These are phyloP conservation scores for Penicillium samsonianum DNA, from an alignment of 495 filamentous ascomycete genomes.

Conservation along the genomic window DNA sequence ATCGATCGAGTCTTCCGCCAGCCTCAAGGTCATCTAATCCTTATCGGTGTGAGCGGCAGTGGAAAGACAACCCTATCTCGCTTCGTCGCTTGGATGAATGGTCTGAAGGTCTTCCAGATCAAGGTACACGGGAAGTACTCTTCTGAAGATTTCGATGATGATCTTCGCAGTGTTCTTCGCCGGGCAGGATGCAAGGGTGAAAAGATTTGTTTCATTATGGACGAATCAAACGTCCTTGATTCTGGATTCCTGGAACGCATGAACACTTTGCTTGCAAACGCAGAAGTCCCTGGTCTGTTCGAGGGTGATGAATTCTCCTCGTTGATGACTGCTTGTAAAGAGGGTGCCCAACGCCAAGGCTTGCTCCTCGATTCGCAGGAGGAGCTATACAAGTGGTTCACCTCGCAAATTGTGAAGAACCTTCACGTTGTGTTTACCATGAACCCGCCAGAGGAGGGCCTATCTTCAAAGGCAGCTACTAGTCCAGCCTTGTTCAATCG, in stretches of 20 bases:
- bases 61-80: constrained; percentile 97
- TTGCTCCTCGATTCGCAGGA: constrained; percentile 94
- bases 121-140: constrained; percentile 99
- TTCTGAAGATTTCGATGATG: constrained; percentile 97
- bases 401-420: constrained; percentile 97
- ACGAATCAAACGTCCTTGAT: constrained; percentile 97
- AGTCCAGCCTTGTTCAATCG: constrained; percentile 98
- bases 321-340: constrained; percentile 97
- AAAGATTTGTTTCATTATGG: constrained; percentile 99
- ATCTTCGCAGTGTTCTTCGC: constrained; percentile 88
- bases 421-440: constrained; percentile 99
- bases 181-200: constrained; percentile 96
- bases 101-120: constrained; percentile 97
- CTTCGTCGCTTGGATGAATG: constrained; percentile 99
- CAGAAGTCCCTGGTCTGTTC: constrained; percentile 96
- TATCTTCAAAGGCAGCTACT: constrained; percentile 94
- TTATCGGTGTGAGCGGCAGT: constrained; percentile 97
- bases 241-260: constrained; percentile 98
- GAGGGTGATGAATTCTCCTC: constrained; percentile 96
- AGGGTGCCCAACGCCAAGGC: constrained; percentile 95
- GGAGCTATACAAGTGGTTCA: constrained; percentile 99
- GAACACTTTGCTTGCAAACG: constrained; percentile 97
- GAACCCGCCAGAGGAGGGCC: constrained; percentile 96
- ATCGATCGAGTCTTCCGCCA: constrained; percentile 99
- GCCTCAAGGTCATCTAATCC: constrained; percentile 94